Evolutionary conservation across 2,329 filamentous ascomycete genomes (phyloP), one percentile per base, ranked within the genome.

Genomic region (Colletotrichum navitas): DNA sequence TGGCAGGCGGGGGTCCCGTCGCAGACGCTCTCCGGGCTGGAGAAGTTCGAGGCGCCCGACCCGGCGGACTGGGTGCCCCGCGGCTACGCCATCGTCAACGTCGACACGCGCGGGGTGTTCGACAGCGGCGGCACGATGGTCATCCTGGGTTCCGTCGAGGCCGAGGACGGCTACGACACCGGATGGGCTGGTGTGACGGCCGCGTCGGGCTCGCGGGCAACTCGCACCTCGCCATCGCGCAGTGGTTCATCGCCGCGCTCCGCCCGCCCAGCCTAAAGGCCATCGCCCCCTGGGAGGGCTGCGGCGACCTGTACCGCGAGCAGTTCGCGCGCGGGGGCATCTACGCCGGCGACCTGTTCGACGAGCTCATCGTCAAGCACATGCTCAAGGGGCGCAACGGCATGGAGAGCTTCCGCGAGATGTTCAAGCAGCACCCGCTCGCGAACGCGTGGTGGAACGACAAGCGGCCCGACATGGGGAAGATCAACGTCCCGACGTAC

Each of bases 261-360:
- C 71, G 63, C 0, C 74, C 74, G 21, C 75, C 75, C 2, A 66
- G 56, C 1, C 62, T 76, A 0, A 72, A 71, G 16, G 74, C 74
- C 49, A 76, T 76, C 16, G 75, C 75, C 7, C 75, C 86, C 79
- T 55, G 83, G 84, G 85, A 87, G 74, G 85, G 83, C 14, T 81
- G 67, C 41, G 68, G 64, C 2, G 77, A 78, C 12, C 18, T 77
- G 39, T 76, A 74, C 54, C 56, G 77, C 1, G 76, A 80, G 51
- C 74, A 72, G 0, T 64, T 78, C 36, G 75, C 65, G 8, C 75
- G 78, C 1, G 78, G 78, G 0, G 77, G 78, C 1, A 71, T 77
- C 0, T 69, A 69, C 54, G 62, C 41, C 49, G 66, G 76, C 21
- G 62, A 68, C 18, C 29, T 76, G 1, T 77, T 78, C 74, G 67